Evolutionary conservation across 2,329 filamentous ascomycete species (phyloP).

Genomic region (Macrophomina phaseolina): DNA sequence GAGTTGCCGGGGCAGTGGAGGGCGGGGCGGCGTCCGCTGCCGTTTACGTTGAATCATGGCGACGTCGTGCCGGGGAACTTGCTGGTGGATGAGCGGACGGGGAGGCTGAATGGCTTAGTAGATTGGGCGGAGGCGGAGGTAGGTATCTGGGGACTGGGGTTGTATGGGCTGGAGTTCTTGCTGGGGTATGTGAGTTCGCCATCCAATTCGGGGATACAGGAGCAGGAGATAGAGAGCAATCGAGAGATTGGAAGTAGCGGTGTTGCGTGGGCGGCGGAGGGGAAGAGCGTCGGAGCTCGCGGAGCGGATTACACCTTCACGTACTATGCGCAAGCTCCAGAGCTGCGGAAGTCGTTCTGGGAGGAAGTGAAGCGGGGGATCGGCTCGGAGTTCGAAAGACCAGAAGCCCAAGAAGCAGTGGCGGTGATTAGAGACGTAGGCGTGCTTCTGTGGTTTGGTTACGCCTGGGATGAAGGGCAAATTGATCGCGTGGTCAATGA

Average conservation of each 20-base stretch:
- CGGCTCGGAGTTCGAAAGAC: constrained; percentile 35
- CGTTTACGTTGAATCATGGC: constrained; percentile 65
- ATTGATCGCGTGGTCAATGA: constrained; percentile 64
- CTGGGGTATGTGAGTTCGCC: constrained; percentile 54
- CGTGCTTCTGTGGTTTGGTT: constrained; percentile 67
- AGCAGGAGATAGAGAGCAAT: neutral
- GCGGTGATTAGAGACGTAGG: constrained; percentile 58
- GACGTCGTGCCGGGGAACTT: constrained; percentile 66
- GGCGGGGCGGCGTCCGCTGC: constrained; percentile 50
- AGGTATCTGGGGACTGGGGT: constrained; percentile 63
- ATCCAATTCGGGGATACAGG: neutral
- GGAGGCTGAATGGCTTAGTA: constrained; percentile 59
- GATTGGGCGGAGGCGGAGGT: constrained; percentile 70
- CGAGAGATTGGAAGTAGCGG: neutral
- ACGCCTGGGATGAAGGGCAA: constrained; percentile 66
- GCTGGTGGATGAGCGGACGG: constrained; percentile 54
- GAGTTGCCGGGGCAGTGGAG: constrained; percentile 37
- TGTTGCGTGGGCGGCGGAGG: neutral
- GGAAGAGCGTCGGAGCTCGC: neutral
- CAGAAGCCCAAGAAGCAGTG: constrained; percentile 43
- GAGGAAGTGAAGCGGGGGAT: constrained; percentile 28
- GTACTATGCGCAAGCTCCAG: constrained; percentile 53
- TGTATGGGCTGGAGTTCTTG: constrained; percentile 67
- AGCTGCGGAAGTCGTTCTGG: constrained; percentile 61
- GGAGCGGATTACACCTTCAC: constrained; percentile 30